Evolutionary conservation across 2,329 filamentous ascomycete species (phyloP).

Genomic region (Ilyonectria destructans): DNA sequence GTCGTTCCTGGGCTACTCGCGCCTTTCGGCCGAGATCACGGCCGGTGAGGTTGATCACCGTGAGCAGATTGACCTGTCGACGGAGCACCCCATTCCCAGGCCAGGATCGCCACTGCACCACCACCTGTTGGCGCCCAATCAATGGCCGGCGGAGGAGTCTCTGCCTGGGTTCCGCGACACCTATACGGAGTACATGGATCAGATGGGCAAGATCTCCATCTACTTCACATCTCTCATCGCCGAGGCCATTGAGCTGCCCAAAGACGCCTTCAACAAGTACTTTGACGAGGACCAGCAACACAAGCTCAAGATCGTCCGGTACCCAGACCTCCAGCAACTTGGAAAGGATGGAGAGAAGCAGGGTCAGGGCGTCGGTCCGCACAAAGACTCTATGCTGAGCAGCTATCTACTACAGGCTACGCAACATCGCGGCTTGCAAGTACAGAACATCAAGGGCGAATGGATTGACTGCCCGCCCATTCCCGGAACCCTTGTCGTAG

Average conservation of each 20-base stretch:
- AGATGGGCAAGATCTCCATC: constrained; percentile 81
- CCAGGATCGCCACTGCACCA: constrained; percentile 78
- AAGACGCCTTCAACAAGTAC: constrained; percentile 82
- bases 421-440: constrained; percentile 83
- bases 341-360: constrained; percentile 61
- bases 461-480: constrained; percentile 90
- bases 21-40: constrained; percentile 79
- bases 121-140: constrained; percentile 83
- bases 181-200: constrained; percentile 82
- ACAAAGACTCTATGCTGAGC: constrained; percentile 89
- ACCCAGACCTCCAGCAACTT: constrained; percentile 80
- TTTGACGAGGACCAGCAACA: constrained; percentile 85
- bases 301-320: constrained; percentile 92
- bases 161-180: constrained; percentile 79
- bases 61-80: constrained; percentile 90
- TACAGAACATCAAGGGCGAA: constrained; percentile 82
- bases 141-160: constrained; percentile 79
- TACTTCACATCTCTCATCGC: constrained; percentile 86
- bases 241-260: constrained; percentile 83
- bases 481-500: constrained; percentile 85
- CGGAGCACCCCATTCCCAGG: constrained; percentile 78
- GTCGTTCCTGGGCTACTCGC: constrained; percentile 81
- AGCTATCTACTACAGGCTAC: constrained; percentile 87
- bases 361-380: constrained; percentile 80
- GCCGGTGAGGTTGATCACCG: constrained; percentile 84